Conservation (phyloP, 306 rosid species). For the Acacia confusa region DNA sequence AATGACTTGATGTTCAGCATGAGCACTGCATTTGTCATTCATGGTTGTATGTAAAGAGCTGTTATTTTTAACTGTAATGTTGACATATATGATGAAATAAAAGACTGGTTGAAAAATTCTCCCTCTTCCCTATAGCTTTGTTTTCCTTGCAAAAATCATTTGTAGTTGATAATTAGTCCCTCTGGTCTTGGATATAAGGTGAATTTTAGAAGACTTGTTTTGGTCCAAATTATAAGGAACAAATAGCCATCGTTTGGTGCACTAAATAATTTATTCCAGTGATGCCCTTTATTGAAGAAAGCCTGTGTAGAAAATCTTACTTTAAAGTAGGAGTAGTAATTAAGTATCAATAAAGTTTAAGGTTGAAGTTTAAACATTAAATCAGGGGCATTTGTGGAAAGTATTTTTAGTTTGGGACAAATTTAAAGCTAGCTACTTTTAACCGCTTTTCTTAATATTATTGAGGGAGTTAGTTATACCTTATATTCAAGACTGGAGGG, state of each 20-base stretch:
- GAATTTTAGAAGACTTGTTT: neutral
- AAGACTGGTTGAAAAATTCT: neutral
- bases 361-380: too few species aligned
- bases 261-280: neutral
- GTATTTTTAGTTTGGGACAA: neutral
- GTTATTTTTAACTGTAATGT: neutral
- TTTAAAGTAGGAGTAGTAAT: neutral
- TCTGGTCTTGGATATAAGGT: neutral
- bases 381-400: neutral
- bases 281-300: neutral
- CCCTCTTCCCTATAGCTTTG: slow-evolving; percentile 3
- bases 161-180: neutral
- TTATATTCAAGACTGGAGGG: neutral
- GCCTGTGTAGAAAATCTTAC: neutral
- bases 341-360: too few species aligned
- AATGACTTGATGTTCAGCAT: neutral
- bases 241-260: neutral
- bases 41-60: neutral
- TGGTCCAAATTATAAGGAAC: neutral
- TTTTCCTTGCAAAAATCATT: slow-evolving; percentile 3
- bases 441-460: neutral
- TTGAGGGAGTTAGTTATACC: neutral
- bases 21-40: neutral
- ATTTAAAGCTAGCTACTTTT: neutral
- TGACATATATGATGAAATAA: neutral